Base-by-base conservation (phyloP, 352 stramenopile genomes). In the Phytophthora fragariaefolia region DNA sequence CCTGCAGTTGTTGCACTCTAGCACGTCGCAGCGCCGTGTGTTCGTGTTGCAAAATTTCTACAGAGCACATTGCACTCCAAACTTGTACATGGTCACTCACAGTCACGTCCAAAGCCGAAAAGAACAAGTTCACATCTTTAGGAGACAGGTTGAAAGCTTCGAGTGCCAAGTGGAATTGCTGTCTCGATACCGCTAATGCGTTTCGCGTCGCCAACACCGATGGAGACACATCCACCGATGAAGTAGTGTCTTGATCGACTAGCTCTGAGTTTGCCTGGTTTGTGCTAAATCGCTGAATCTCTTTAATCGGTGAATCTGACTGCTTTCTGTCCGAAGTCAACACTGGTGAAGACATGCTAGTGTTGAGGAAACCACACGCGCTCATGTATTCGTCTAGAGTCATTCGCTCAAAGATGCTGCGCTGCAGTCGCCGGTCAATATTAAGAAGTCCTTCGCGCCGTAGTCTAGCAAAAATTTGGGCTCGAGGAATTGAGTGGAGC, bases 371-470 rank as follows among this genome's bases (percentile, higher is more conserved):
- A 5, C 77, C 81, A 58, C 81, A 90, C n/a, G 70, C 77, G n/a
- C 58, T 83, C 81, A 90, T 85, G 54, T 87, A 90, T 47, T 88
- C 81, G 10, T 88, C 76, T 40, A 88, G 26, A 0, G 76, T 61
- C 58, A 86, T 79, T 51, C 74, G 78, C 51, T 88, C 82, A 27
- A 85, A 87, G 17, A 69, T 50, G 1, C 66, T 71, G 13, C 76
- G 54, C 51, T 84, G 72, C 4, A 79, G 18, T 26, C 75, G 73
- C 12, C 69, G 71, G 15, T 72, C 71, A n/a, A 85, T 69, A 43
- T 90, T 83, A 26, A 83, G 72, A 7, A 88, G 58, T 7, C 73
- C 74, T 71, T 91, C 82, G 4, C 82, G 69, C 6, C 80, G 67
- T 17, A 89, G 54, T 2, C 82, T 71, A 18, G 78, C 80, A 47